Evolutionary conservation across 2,329 filamentous ascomycete species (phyloP).

Genomic region (Dactylellina leptospora): DNA sequence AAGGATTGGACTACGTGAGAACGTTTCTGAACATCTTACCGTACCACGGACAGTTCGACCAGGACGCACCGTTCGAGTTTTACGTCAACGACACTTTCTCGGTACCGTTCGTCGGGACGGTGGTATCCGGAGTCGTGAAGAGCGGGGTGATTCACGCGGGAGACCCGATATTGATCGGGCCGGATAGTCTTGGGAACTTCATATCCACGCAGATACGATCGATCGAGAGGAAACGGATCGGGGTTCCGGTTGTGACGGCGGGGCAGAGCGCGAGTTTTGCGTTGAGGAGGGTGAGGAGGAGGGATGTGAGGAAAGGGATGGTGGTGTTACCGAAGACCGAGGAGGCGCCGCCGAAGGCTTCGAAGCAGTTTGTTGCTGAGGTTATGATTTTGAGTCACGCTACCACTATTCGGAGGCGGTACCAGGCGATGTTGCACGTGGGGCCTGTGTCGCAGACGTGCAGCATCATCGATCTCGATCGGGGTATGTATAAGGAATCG

Average conservation of each 20-base stretch:
- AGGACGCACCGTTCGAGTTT: constrained; percentile 88
- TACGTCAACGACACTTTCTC: constrained; percentile 98
- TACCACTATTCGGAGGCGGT: constrained; percentile 95
- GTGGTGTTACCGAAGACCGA: constrained; percentile 88
- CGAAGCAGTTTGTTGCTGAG: constrained; percentile 80
- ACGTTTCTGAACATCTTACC: constrained; percentile 95
- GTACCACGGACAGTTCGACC: constrained; percentile 90
- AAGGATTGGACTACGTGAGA: constrained; percentile 87
- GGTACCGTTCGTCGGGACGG: constrained; percentile 94
- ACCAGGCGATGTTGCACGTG: constrained; percentile 98
- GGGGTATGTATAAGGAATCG: constrained; percentile 64
- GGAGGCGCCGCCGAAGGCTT: constrained; percentile 73
- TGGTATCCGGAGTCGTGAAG: constrained; percentile 93
- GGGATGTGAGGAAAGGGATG: constrained; percentile 97
- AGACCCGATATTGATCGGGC: constrained; percentile 88
- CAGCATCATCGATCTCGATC: constrained; percentile 95
- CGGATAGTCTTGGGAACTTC: constrained; percentile 90
- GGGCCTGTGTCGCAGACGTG: constrained; percentile 95
- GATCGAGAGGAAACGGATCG: constrained; percentile 92
- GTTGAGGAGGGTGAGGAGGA: constrained; percentile 82
- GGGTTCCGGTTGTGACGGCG: constrained; percentile 84
- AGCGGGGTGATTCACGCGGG: constrained; percentile 76
- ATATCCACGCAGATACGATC: constrained; percentile 84
- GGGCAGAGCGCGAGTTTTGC: constrained; percentile 94
- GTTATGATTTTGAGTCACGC: constrained; percentile 95